phyloP scores from a whole-genome alignment of 805 yeast species.

The Candida tallmaniae region DNA sequence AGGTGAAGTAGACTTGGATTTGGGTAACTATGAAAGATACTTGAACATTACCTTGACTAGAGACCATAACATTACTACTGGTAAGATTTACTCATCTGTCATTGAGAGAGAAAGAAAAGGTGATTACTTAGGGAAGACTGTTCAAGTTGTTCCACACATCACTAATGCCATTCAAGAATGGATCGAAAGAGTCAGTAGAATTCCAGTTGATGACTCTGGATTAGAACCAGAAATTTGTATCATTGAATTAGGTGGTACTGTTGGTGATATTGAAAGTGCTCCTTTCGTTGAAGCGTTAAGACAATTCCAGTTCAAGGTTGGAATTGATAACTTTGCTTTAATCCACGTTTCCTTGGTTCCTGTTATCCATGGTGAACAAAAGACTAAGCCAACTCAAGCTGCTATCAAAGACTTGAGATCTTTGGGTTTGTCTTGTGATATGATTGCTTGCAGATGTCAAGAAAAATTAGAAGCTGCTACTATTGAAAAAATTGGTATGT shows the following conservation, averaged over 20 bases:
- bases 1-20: slow-evolving; percentile 97
- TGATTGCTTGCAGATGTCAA: slow-evolving; percentile 97
- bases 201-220: slow-evolving; percentile 90
- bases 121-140: slow-evolving; percentile 98
- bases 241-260: slow-evolving; percentile 98
- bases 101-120: slow-evolving; percentile 95
- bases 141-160: slow-evolving; percentile 97
- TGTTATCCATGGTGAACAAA: slow-evolving; percentile 97
- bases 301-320: slow-evolving; percentile 98
- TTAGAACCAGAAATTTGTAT: slow-evolving; percentile 94
- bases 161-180: slow-evolving; percentile 98
- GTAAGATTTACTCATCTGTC: slow-evolving; percentile 91
- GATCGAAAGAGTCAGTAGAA: slow-evolving; percentile 87
- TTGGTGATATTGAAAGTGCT: slow-evolving; percentile 98
- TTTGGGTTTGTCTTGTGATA: slow-evolving; percentile 89
- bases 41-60: slow-evolving; percentile 86
- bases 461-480: slow-evolving; percentile 76
- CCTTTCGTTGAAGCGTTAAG: slow-evolving; percentile 98
- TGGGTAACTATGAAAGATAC: slow-evolving; percentile 97
- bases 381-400: slow-evolving; percentile 99
- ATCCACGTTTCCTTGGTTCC: slow-evolving; percentile 97
- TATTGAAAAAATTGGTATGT: slow-evolving; percentile 96
- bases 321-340: slow-evolving; percentile 87
- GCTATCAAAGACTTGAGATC: slow-evolving; percentile 96
- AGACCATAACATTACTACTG: slow-evolving; percentile 97